Base-by-base conservation (phyloP, 1,139 yeast genomes). In the Chernovozyma sophiae-reginae region DNA sequence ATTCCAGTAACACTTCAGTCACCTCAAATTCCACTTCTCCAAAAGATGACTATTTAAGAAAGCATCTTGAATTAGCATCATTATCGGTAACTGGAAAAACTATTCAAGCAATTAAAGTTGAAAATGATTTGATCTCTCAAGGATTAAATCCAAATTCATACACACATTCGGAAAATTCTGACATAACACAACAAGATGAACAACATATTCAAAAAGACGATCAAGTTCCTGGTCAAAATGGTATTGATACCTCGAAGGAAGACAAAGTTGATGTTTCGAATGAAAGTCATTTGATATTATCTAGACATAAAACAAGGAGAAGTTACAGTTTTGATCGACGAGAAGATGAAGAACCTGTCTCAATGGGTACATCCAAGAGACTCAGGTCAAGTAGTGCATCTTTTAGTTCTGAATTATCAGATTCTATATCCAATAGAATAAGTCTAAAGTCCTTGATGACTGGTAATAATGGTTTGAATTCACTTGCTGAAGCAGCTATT, bases 31-130 rank as follows among this genome's bases (percentile, higher is more conserved):
- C 43, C 1, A 14, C 34, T 7, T 20, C 23, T 20, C 23, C 29
- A 19, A 37, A 41, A 17, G 47, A 46, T 18, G 41, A 49, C 5
- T 41, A 47, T 6, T 50, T 75, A 17, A 57, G 66, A 33, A 57
- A 56, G 36, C 79, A 77, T 24, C 49, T 76, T 32, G 80, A 76
- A 46, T 62, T 72, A 28, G 81, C 81, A 1, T 68, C 80, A 0
- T 41, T 74, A 4, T 72, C 79, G 1, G 70, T 77, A 7, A 72
- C 78, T 1, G 81, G 81, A 0, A 74, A 67, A 46, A 59, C 78
- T 1, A 59, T 74, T 4, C 56, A 61, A 38, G 77, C 73, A 37
- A 68, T 76, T 26, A 69, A 75, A 34, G 54, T 61, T 17, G 80
- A 77, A 25, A 65, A 68, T 41, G 73, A 70, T 20, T 52, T 74